Evolutionary conservation across 768 basidiomycete species (phyloP).

Genomic region (Pleurotus tuoliensis): DNA sequence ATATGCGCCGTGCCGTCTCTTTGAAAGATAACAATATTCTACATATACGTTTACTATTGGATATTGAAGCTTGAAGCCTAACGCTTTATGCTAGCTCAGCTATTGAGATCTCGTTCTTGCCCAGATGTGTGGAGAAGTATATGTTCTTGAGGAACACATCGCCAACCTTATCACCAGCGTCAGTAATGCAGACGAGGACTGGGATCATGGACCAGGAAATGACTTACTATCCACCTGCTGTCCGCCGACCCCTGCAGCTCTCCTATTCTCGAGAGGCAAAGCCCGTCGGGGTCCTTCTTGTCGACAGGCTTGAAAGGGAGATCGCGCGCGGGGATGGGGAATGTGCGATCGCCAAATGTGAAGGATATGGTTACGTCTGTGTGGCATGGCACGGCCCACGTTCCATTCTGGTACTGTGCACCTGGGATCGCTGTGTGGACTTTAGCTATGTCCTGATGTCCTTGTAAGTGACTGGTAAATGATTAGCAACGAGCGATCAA

Average conservation of each 20-base stretch:
- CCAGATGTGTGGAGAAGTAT: slow-evolving; percentile 64
- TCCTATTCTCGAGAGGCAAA: slow-evolving; percentile 1
- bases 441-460: slow-evolving; percentile 14
- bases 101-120: slow-evolving; percentile 54
- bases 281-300: slow-evolving; percentile 34
- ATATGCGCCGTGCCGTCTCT: too few relatives aligned
- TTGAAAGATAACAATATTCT: too few relatives aligned
- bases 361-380: slow-evolving; percentile 41
- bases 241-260: background rate
- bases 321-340: slow-evolving; percentile 62
- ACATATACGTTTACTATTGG: too few relatives aligned
- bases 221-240: background rate
- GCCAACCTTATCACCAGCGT: slow-evolving; percentile 35
- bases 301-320: slow-evolving; percentile 53
- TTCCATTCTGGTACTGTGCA: slow-evolving; percentile 36
- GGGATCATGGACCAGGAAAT: background rate
- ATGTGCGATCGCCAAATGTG: slow-evolving; percentile 40
- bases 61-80: background rate
- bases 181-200: slow-evolving; percentile 9
- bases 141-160: slow-evolving; percentile 79
- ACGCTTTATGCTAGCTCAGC: slow-evolving; percentile 42
- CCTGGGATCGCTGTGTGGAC: slow-evolving; percentile 41
- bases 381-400: slow-evolving; percentile 48
- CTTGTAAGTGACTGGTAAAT: background rate
- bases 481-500: background rate